Evolutionary conservation across 78 protist genomes (phyloP).

Genomic region (Cavenderia fasciculata): DNA sequence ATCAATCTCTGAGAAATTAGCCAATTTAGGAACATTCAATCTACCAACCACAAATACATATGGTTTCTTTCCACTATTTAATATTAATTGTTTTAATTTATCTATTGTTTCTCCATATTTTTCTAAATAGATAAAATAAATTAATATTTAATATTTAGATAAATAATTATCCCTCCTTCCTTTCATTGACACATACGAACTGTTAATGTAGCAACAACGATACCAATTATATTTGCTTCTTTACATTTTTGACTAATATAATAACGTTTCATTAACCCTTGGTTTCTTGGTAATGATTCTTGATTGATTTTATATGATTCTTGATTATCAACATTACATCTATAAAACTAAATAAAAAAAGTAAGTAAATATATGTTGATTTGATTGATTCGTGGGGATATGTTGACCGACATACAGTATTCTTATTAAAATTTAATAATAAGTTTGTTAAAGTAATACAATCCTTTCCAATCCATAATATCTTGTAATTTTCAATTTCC

Average conservation of each 20-base stretch:
- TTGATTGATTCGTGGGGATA: not conserved
- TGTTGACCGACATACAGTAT: not conserved
- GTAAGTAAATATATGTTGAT: not conserved
- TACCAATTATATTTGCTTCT: conserved; percentile 82
- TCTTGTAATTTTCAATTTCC: conserved; percentile 7
- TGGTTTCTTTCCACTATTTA: conserved; percentile 71
- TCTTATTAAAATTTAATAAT: conserved; percentile 49
- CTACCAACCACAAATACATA: conserved; percentile 88
- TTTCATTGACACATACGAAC: conserved; percentile 8
- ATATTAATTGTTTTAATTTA: conserved; percentile 23
- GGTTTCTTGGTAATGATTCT: conserved; percentile 45
- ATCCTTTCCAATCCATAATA: conserved; percentile 68
- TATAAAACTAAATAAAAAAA: conserved; percentile 25
- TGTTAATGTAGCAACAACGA: conserved; percentile 82
- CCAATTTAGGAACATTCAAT: conserved; percentile 90
- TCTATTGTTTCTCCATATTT: conserved; percentile 36
- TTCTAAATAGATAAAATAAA: not conserved
- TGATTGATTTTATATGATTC: conserved; percentile 14
- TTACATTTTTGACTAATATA: conserved; percentile 71
- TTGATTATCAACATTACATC: conserved; percentile 29
- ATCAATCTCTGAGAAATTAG: conserved; percentile 91
- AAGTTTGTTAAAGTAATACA: conserved; percentile 53
- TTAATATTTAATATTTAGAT: not conserved
- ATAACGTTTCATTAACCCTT: conserved; percentile 72
- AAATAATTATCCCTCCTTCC: not conserved